Evolutionary conservation across 306 rosid species (phyloP).

Genomic region (Rubus parviflorus): DNA sequence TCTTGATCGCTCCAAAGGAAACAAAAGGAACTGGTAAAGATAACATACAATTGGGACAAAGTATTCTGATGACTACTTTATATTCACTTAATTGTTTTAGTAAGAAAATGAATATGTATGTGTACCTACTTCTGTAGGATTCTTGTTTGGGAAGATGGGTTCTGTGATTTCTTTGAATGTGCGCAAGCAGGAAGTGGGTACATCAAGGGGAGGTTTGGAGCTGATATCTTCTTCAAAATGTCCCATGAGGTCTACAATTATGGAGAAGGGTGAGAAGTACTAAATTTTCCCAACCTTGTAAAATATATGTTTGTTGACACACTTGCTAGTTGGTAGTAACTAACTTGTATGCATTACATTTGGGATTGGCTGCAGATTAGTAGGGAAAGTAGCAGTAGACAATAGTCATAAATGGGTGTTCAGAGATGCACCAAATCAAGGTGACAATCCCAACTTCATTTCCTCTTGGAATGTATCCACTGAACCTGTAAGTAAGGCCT

Average conservation of each 20-base stretch:
- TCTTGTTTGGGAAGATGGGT: slow-evolving; percentile 98
- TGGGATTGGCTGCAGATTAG: slow-evolving; percentile 43
- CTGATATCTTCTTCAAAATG: slow-evolving; percentile 92
- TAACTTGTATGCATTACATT: neutral
- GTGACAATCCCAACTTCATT: slow-evolving; percentile 52
- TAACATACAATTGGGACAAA: slow-evolving; percentile 19
- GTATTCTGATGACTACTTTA: neutral
- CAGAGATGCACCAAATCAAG: slow-evolving; percentile 54
- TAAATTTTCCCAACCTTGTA: too few relatives aligned
- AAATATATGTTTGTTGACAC: too few relatives aligned
- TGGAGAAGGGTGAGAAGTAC: slow-evolving; percentile 80
- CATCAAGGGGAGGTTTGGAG: slow-evolving; percentile 63
- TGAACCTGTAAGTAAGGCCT: slow-evolving; percentile 54
- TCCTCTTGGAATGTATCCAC: slow-evolving; percentile 74
- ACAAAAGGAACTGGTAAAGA: slow-evolving; percentile 80
- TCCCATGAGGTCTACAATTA: slow-evolving; percentile 90
- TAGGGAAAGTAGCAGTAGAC: slow-evolving; percentile 86
- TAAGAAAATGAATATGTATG: neutral
- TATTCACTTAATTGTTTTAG: neutral
- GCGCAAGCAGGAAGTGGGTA: slow-evolving; percentile 54
- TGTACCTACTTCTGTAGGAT: slow-evolving; percentile 45
- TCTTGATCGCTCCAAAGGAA: slow-evolving; percentile 85
- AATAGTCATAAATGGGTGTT: slow-evolving; percentile 86
- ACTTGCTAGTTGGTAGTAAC: too few relatives aligned
- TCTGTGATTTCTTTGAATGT: slow-evolving; percentile 80